A percentile compares a stretch with the other conserved stretches of the same genome.
Evolutionary conservation across 2,329 filamentous ascomycete species (phyloP).

Genomic region (Sphaerostilbella broomeana): DNA sequence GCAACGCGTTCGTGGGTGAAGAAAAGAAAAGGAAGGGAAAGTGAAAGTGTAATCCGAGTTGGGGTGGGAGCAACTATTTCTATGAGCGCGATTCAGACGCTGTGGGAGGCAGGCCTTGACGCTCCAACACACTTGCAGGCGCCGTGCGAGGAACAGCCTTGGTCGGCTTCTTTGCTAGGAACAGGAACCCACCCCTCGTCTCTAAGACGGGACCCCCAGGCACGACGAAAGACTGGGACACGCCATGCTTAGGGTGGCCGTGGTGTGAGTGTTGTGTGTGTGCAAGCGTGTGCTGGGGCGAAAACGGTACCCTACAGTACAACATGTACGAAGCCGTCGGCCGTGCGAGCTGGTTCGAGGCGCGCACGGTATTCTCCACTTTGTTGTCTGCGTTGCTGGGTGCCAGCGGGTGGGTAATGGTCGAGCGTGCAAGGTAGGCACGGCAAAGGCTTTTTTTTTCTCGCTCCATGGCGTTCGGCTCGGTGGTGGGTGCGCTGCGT

Average conservation of each 20-base stretch:
- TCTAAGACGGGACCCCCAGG: slow-evolving; percentile 8
- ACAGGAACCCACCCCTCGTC: too few species aligned
- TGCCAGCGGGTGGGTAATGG: too few species aligned
- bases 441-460: too few species aligned
- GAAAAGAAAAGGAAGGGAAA: slow-evolving; percentile 32
- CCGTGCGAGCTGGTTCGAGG: slow-evolving; percentile 7
- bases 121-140: slow-evolving; percentile 8
- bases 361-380: slow-evolving; percentile 14
- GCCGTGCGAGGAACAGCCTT: too few species aligned
- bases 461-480: too few species aligned
- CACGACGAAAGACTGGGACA: slow-evolving; percentile 11
- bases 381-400: too few species aligned
- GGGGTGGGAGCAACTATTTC: slow-evolving; percentile 35
- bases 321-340: slow-evolving; percentile 5
- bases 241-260: too few species aligned
- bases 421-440: too few species aligned
- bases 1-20: slow-evolving; percentile 46
- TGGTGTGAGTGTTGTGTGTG: too few species aligned
- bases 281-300: slow-evolving; percentile 10
- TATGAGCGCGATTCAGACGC: slow-evolving; percentile 27
- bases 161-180: too few species aligned
- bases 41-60: slow-evolving; percentile 15
- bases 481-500: too few species aligned
- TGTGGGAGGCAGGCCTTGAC: slow-evolving; percentile 12
- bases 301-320: slow-evolving; percentile 13